A percentile compares a stretch with the other conserved stretches of the same genome.
Conservation (phyloP, 1,139 yeast genomes). For the Saccharomycopsis hybrid region DNA sequence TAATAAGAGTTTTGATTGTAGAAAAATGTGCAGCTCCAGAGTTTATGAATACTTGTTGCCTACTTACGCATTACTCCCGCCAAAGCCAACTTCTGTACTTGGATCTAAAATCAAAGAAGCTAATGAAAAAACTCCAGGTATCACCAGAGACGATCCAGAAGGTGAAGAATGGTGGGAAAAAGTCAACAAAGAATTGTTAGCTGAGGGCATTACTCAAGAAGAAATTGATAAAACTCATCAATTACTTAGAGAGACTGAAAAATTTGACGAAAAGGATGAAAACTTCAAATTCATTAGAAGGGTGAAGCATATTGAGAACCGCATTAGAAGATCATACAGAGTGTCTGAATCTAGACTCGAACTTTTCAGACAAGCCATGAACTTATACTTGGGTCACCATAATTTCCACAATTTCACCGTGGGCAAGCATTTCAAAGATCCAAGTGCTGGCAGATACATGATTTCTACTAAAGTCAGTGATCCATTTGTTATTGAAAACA, state of each 20-base stretch:
- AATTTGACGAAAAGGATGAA: constrained; percentile 27
- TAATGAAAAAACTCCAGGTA: constrained; percentile 49
- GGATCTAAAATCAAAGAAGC: constrained; percentile 48
- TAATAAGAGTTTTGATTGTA: constrained; percentile 87
- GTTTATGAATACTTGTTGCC: constrained; percentile 72
- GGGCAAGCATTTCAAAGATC: constrained; percentile 82
- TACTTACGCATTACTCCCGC: constrained; percentile 21
- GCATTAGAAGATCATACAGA: constrained; percentile 63
- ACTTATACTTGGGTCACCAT: constrained; percentile 77
- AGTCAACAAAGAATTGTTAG: constrained; percentile 31
- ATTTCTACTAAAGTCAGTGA: constrained; percentile 74
- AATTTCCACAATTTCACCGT: constrained; percentile 93
- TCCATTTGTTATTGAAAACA: constrained; percentile 86
- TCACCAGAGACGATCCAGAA: constrained; percentile 56
- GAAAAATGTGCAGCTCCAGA: constrained; percentile 92
- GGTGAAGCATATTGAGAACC: constrained; percentile 61
- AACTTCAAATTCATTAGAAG: constrained; percentile 41
- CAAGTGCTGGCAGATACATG: constrained; percentile 80
- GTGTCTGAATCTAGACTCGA: constrained; percentile 55
- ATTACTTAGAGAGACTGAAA: constrained; percentile 26
- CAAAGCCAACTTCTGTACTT: constrained; percentile 18
- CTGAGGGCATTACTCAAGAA: constrained; percentile 19
- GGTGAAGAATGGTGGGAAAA: constrained; percentile 68
- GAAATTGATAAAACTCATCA: constrained; percentile 18
- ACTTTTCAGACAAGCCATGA: constrained; percentile 60